A percentile compares a stretch with the other conserved stretches of the same genome.
Evolutionary conservation across 495 filamentous ascomycete species (phyloP).

Genomic region (Aspergillus affinis): DNA sequence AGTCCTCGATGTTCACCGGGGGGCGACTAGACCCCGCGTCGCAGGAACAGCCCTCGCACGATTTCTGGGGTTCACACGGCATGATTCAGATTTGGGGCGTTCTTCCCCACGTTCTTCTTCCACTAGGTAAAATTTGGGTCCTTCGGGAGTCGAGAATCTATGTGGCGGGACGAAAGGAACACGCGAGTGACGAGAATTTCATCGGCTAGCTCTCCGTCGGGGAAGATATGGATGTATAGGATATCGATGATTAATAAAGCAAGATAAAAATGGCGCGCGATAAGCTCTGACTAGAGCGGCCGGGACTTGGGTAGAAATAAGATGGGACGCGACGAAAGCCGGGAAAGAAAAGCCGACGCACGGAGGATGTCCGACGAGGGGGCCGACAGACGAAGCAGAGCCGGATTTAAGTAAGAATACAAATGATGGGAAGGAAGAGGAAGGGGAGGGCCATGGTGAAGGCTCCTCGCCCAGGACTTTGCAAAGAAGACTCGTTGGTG

Average conservation of each 20-base stretch:
- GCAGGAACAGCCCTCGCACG: conserved; percentile 44
- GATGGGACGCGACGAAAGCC: not conserved
- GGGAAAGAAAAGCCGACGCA: not conserved
- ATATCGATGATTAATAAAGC: not conserved
- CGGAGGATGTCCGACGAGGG: not conserved
- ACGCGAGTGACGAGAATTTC: not conserved
- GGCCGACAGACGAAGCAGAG: not conserved
- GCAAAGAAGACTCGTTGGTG: not conserved
- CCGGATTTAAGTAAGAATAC: not conserved
- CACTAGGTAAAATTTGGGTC: not conserved
- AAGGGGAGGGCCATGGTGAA: not conserved
- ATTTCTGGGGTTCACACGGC: conserved; percentile 34
- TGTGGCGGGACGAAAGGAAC: not conserved
- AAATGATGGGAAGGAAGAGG: not conserved
- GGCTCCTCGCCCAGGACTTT: not conserved
- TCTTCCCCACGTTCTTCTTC: not conserved
- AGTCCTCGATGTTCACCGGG: conserved; percentile 39
- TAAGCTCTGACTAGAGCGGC: not conserved
- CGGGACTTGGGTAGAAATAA: not conserved
- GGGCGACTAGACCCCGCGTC: conserved; percentile 17
- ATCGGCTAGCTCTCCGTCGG: not conserved
- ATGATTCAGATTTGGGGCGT: conserved; percentile 16
- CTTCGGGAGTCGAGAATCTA: not conserved
- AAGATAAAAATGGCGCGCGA: not conserved
- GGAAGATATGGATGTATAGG: not conserved